A percentile compares a stretch with the other conserved stretches of the same genome.
phyloP scores from a whole-genome alignment of 805 yeast species.

The Myxozyma neotropica region DNA sequence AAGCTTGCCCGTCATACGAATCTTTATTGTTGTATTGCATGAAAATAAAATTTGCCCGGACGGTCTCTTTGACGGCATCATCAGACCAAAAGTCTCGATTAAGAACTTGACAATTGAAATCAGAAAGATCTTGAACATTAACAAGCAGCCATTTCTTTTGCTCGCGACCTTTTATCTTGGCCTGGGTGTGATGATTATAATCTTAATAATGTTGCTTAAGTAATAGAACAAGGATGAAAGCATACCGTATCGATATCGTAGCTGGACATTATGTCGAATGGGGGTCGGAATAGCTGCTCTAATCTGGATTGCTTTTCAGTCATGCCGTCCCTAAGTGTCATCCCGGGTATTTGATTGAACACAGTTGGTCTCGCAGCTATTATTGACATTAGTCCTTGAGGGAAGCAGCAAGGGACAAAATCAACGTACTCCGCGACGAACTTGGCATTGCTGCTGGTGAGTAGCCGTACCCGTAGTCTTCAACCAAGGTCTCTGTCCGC shows the following conservation, averaged over 20 bases:
- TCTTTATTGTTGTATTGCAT: slow-evolving; percentile 83
- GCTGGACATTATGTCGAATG: slow-evolving; percentile 81
- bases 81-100: slow-evolving; percentile 94
- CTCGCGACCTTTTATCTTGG: slow-evolving; percentile 65
- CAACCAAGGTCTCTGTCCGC: slow-evolving; percentile 74
- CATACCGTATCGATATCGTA: slow-evolving; percentile 57
- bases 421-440: neutral
- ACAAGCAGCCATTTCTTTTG: slow-evolving; percentile 79
- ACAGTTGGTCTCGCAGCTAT: slow-evolving; percentile 39
- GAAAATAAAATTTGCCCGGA: slow-evolving; percentile 72
- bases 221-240: neutral
- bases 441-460: neutral
- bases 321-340: neutral
- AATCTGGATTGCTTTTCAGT: slow-evolving; percentile 61
- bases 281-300: slow-evolving; percentile 87
- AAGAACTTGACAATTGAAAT: slow-evolving; percentile 84
- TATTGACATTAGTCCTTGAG: neutral
- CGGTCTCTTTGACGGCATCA: slow-evolving; percentile 59
- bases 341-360: slow-evolving; percentile 53
- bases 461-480: slow-evolving; percentile 38
- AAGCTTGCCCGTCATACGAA: slow-evolving; percentile 71
- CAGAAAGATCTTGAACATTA: slow-evolving; percentile 82
- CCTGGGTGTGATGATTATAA: slow-evolving; percentile 41
- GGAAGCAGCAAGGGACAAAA: neutral
- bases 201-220: neutral